Evolutionary conservation across 331 rosid species (phyloP), one percentile per base, ranked within the genome.

Genomic region (Cydonia oblonga): DNA sequence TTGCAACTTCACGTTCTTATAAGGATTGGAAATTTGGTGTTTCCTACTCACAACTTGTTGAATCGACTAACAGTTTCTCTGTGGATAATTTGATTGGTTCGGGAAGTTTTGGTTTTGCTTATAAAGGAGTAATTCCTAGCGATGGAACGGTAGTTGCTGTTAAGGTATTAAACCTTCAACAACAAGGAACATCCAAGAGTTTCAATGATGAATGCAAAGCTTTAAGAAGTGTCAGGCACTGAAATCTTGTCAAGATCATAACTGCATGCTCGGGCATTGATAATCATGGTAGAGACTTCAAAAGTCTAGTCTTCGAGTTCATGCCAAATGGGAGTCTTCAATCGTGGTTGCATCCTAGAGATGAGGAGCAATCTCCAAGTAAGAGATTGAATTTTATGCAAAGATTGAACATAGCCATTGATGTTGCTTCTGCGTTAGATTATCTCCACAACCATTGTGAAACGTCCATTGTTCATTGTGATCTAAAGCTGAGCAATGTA

Each of bases 161-260:
- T 23, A 61, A 76, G 52, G 75, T 76, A 7, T 7, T 76, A 3
- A 76, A 51, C 73, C 75, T 76, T 60, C 56, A 76, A 19, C 53
- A 30, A 5, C 28, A 4, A 9, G 56, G 70, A 69, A 75, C 80
- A 69, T 76, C 38, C 22, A 53, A 59, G 70, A 62, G 70, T 1
- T 73, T 73, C 24, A 14, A 46, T 0, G 40, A 14, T 49, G 77
- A 73, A 73, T 61, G 76, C 49, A 63, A 32, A 28, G 23, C 51
- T 6, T 0, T 73, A 28, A 73, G 29, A 62, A 73, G 32, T 73
- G 32, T 46, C 15, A 14, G 54, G 30, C 77, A 73, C 8, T 30
- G 77, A 29, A 73, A 73, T n/a, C 70, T 63, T 22, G 52, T 73
- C 24, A 73, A 51, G 69, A 46, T 73, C 51, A 28, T 63, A 28